phyloP scores from a whole-genome alignment of 768 basidiomycete genomes.

The Calocybe indica region DNA sequence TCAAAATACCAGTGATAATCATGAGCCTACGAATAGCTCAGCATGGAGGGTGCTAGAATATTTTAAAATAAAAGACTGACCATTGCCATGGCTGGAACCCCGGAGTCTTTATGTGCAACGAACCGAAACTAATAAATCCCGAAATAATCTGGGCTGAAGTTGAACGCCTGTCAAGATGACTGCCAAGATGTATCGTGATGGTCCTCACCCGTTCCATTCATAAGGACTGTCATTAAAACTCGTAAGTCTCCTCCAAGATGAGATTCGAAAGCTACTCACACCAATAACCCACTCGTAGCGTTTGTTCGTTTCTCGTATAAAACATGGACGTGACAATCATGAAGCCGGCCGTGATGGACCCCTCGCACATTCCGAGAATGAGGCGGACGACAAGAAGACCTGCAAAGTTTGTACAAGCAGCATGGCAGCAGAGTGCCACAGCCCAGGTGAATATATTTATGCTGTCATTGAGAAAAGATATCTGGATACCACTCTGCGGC shows the following conservation, averaged over 20 bases:
- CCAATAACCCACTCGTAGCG: slow-evolving; percentile 67
- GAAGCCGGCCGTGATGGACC: slow-evolving; percentile 66
- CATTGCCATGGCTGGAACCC: slow-evolving; percentile 72
- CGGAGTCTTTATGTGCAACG: slow-evolving; percentile 51
- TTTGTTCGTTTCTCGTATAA: slow-evolving; percentile 69
- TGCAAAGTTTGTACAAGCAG: slow-evolving; percentile 66
- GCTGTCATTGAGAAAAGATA: slow-evolving; percentile 21
- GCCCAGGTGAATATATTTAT: slow-evolving; percentile 66
- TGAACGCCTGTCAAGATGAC: not conserved
- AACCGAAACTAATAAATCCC: slow-evolving; percentile 64
- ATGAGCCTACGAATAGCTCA: slow-evolving; percentile 38
- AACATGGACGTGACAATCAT: slow-evolving; percentile 77
- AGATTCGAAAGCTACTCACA: slow-evolving; percentile 39
- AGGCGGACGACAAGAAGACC: slow-evolving; percentile 58
- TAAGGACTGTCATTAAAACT: slow-evolving; percentile 42
- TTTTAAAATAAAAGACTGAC: slow-evolving; percentile 12
- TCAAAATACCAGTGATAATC: slow-evolving; percentile 57
- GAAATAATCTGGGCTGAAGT: slow-evolving; percentile 55
- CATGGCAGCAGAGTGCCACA: slow-evolving; percentile 52
- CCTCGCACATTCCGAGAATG: slow-evolving; percentile 71
- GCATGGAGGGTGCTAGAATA: not conserved
- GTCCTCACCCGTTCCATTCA: slow-evolving; percentile 63
- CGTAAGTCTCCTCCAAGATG: not conserved
- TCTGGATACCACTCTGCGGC: not conserved
- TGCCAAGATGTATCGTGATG: not conserved